Percentiles rank a stretch among this genome's conserved stretches.
These are phyloP conservation scores for Trichosporon coremiiforme DNA, from an alignment of 1,284 basidiomycete species.

Conservation along the genomic window DNA sequence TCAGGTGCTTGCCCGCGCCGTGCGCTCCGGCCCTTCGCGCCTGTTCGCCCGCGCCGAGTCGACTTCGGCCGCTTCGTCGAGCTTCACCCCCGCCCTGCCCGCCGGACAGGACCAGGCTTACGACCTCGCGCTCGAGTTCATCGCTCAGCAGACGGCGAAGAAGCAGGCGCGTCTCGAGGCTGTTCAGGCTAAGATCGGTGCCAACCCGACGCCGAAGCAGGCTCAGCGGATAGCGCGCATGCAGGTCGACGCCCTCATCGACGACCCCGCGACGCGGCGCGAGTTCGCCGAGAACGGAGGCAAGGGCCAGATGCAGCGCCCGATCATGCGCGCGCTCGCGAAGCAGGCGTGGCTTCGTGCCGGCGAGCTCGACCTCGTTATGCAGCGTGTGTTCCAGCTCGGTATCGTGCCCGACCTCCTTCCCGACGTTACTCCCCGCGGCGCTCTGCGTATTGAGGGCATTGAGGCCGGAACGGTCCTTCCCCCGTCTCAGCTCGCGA, in stretches of 20 bases:
- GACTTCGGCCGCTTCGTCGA: slow-evolving; percentile 29
- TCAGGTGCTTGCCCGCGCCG: slow-evolving; percentile 30
- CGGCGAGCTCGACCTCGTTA: slow-evolving; percentile 80
- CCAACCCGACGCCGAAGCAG: slow-evolving; percentile 25
- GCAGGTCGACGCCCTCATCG: slow-evolving; percentile 48
- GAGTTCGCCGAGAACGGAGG: slow-evolving; percentile 46
- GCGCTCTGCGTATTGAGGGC: slow-evolving; percentile 44
- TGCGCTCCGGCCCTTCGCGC: slow-evolving; percentile 31
- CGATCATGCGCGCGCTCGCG: slow-evolving; percentile 74
- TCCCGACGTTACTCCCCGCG: slow-evolving; percentile 68
- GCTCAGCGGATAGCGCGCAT: slow-evolving; percentile 37
- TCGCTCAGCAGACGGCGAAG: slow-evolving; percentile 30
- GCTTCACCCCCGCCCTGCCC: slow-evolving; percentile 49
- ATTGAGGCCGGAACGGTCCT: slow-evolving; percentile 74
- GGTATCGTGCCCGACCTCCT: slow-evolving; percentile 84
- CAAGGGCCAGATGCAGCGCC: slow-evolving; percentile 57
- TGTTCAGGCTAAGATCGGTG: slow-evolving; percentile 21
- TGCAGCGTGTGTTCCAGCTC: slow-evolving; percentile 91
- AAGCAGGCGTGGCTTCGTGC: slow-evolving; percentile 84
- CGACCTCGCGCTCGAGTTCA: slow-evolving; percentile 50
- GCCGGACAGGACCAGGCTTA: slow-evolving; percentile 49
- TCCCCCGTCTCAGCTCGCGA: slow-evolving; percentile 61
- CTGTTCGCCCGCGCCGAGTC: slow-evolving; percentile 30
- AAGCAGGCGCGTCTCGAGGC: slow-evolving; percentile 18
- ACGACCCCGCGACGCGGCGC: slow-evolving; percentile 49